Evolutionary conservation across 225 moss, liverwort and hornwort species (phyloP).

Genomic region (Rhytidiadelphus loreus): DNA sequence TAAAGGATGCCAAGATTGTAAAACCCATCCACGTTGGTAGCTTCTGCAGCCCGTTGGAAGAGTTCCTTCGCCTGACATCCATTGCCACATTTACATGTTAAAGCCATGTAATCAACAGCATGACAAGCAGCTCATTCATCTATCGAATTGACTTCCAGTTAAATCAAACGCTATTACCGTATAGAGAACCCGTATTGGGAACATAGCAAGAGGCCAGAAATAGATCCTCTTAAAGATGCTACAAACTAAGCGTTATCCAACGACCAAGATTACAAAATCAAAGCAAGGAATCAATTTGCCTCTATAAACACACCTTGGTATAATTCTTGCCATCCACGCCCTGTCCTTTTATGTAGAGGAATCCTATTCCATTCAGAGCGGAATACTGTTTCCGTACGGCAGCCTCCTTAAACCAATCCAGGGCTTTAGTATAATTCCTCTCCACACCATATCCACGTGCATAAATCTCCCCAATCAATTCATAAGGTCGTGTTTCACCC

Average conservation of each 20-base stretch:
- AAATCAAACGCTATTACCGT: neutral
- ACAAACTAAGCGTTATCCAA: neutral
- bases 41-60: slow-evolving; percentile 73
- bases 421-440: slow-evolving; percentile 73
- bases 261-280: neutral
- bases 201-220: neutral
- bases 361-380: slow-evolving; percentile 87
- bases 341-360: slow-evolving; percentile 78
- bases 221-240: neutral
- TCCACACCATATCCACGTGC: slow-evolving; percentile 90
- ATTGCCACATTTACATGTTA: neutral
- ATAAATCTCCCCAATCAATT: slow-evolving; percentile 89
- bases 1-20: slow-evolving; percentile 91
- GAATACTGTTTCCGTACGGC: slow-evolving; percentile 45
- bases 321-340: slow-evolving; percentile 87
- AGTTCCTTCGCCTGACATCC: slow-evolving; percentile 60
- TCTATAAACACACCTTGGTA: slow-evolving; percentile 50
- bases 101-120: neutral
- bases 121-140: neutral
- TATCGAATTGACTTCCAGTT: neutral
- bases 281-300: neutral
- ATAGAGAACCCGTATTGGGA: neutral
- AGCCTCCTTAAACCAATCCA: slow-evolving; percentile 76
- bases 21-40: slow-evolving; percentile 47
- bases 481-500: slow-evolving; percentile 58